Evolutionary conservation across 805 yeast species (phyloP).

Genomic region (Wickerhamomyces ciferrii): DNA sequence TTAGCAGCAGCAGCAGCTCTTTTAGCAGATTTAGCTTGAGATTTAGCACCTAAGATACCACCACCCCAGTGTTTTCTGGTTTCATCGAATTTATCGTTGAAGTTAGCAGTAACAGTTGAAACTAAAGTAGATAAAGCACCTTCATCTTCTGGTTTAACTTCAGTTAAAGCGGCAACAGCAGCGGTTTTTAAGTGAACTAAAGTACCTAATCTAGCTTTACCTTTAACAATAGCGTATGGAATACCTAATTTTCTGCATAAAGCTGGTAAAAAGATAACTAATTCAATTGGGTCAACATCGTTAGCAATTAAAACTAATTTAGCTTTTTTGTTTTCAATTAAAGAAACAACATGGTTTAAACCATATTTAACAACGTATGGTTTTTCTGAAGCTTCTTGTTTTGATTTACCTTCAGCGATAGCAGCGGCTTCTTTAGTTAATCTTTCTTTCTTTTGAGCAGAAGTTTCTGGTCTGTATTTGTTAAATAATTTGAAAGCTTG

Average conservation of each 20-base stretch:
- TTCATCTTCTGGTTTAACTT: constrained; percentile 92
- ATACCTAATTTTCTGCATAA: constrained; percentile 99
- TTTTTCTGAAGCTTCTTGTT: constrained; percentile 94
- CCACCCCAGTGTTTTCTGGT: constrained; percentile 99
- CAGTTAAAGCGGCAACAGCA: constrained; percentile 95
- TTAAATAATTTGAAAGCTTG: constrained; percentile 95
- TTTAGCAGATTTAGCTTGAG: constrained; percentile 67
- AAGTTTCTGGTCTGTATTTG: constrained; percentile 99
- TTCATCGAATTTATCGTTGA: constrained; percentile 90
- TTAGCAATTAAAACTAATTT: constrained; percentile 95
- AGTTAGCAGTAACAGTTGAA: constrained; percentile 92
- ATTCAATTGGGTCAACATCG: constrained; percentile 99
- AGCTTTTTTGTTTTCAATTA: constrained; percentile 98
- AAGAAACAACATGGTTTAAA: constrained; percentile 97
- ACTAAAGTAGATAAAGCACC: constrained; percentile 90
- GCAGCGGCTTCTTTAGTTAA: constrained; percentile 98
- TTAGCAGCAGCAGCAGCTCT: constrained; percentile 13
- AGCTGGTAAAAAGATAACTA: constrained; percentile 96
- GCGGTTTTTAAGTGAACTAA: constrained; percentile 97
- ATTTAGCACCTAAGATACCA: constrained; percentile 95
- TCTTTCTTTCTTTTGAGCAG: constrained; percentile 98
- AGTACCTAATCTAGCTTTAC: constrained; percentile 98
- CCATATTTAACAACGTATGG: constrained; percentile 98
- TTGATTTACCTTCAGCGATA: constrained; percentile 95
- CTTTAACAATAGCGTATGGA: constrained; percentile 97